A percentile compares a stretch with the other conserved stretches of the same genome.
phyloP scores from a whole-genome alignment of 192 early-diverging fungal species.

The Coemansia pectinata region DNA sequence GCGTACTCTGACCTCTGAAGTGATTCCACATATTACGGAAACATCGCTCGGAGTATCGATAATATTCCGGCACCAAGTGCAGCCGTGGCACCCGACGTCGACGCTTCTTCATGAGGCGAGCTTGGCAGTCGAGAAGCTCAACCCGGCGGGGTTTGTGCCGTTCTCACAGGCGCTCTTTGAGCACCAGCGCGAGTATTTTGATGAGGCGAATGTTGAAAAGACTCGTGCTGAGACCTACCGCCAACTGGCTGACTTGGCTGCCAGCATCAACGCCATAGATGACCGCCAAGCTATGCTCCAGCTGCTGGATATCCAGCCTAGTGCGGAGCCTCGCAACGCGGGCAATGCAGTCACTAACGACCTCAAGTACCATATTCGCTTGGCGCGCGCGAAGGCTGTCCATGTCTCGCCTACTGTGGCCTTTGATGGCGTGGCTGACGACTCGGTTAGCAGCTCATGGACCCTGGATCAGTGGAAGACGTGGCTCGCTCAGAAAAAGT shows the following conservation, averaged over 20 bases:
- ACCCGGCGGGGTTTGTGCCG: slow-evolving; percentile 56
- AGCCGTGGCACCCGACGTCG: slow-evolving; percentile 80
- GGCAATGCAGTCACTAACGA: slow-evolving; percentile 72
- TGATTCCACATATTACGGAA: slow-evolving; percentile 58
- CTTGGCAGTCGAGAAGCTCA: slow-evolving; percentile 66
- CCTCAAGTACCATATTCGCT: slow-evolving; percentile 67
- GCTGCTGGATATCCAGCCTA: slow-evolving; percentile 46
- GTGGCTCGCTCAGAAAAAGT: slow-evolving; percentile 51
- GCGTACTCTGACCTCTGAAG: slow-evolving; percentile 53
- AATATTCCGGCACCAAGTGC: slow-evolving; percentile 80
- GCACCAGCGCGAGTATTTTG: slow-evolving; percentile 63
- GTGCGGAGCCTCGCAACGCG: slow-evolving; percentile 50
- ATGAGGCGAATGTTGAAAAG: slow-evolving; percentile 61
- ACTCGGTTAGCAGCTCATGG: slow-evolving; percentile 71
- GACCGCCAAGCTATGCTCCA: slow-evolving; percentile 55
- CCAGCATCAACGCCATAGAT: slow-evolving; percentile 50
- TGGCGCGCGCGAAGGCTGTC: slow-evolving; percentile 70
- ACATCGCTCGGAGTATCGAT: slow-evolving; percentile 58
- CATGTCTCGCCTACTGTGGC: slow-evolving; percentile 78
- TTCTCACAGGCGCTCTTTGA: slow-evolving; percentile 63
- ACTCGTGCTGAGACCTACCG: slow-evolving; percentile 60
- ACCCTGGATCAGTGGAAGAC: slow-evolving; percentile 64
- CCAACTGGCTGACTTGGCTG: slow-evolving; percentile 56
- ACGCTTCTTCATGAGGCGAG: slow-evolving; percentile 76
- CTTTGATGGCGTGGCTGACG: slow-evolving; percentile 66